Evolutionary conservation across 345 rosid genomes (phyloP).

Genomic region (Adansonia digitata): DNA sequence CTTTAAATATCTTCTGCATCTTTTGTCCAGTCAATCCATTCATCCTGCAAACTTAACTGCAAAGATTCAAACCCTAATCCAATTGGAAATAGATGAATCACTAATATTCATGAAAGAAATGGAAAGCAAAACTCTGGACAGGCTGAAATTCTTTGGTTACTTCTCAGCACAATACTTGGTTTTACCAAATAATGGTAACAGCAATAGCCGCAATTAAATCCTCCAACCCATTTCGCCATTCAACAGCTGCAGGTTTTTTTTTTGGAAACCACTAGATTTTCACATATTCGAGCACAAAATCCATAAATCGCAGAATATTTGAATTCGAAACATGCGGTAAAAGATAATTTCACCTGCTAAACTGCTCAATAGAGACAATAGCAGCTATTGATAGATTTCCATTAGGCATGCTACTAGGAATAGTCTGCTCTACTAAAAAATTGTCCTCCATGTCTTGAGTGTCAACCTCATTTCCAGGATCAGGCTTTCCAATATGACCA

Average conservation of each 20-base stretch:
- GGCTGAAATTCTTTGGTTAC: neutral
- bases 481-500: constrained; percentile 42
- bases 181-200: neutral
- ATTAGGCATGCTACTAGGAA: constrained; percentile 46
- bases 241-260: neutral
- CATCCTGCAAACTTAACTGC: constrained; percentile 70
- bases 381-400: constrained; percentile 75
- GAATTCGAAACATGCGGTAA: neutral
- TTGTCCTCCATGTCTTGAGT: constrained; percentile 58
- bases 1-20: constrained; percentile 76
- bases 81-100: neutral
- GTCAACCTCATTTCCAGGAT: constrained; percentile 35
- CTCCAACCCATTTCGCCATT: neutral
- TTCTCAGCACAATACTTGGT: neutral
- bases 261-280: neutral
- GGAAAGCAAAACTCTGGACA: neutral
- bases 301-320: neutral
- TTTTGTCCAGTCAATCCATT: constrained; percentile 82
- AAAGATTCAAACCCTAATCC: constrained; percentile 30
- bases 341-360: constrained; percentile 66
- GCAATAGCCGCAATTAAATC: neutral
- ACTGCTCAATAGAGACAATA: constrained; percentile 81
- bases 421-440: constrained; percentile 66
- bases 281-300: neutral
- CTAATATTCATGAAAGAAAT: neutral